Evolutionary conservation across 495 filamentous ascomycete species (phyloP).

Genomic region (Aspergillus bertholletiae): DNA sequence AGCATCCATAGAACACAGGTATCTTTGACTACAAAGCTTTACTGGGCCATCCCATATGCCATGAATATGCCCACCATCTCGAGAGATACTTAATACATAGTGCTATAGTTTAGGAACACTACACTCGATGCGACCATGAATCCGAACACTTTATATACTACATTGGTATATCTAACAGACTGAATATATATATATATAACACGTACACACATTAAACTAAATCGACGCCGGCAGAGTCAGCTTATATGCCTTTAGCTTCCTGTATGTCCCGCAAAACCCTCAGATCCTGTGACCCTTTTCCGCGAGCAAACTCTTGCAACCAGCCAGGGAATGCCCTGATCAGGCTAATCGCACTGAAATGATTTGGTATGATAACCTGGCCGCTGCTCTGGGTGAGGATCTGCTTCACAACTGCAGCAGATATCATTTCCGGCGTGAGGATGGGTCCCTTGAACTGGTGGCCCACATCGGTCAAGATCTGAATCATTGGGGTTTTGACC

Average conservation of each 20-base stretch:
- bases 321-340: conserved; percentile 38
- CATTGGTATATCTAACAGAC: background rate
- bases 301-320: conserved; percentile 37
- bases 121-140: no score
- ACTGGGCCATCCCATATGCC: no score
- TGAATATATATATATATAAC: background rate
- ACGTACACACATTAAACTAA: background rate
- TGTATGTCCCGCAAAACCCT: background rate
- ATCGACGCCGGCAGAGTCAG: no score
- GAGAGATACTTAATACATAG: no score
- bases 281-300: conserved; percentile 23
- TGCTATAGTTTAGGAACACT: no score
- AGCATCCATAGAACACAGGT: no score
- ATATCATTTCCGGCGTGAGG: conserved; percentile 34
- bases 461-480: conserved; percentile 35
- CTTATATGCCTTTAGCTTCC: background rate
- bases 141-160: no score
- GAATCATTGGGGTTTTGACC: conserved; percentile 46
- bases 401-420: conserved; percentile 38
- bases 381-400: conserved; percentile 40
- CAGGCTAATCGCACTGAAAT: conserved; percentile 20
- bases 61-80: no score
- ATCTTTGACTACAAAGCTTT: no score
- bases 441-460: conserved; percentile 34
- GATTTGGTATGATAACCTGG: conserved; percentile 34